Evolutionary conservation across 768 basidiomycete genomes (phyloP), one percentile per base, ranked within the genome.

Genomic region (Obba rivulosa): DNA sequence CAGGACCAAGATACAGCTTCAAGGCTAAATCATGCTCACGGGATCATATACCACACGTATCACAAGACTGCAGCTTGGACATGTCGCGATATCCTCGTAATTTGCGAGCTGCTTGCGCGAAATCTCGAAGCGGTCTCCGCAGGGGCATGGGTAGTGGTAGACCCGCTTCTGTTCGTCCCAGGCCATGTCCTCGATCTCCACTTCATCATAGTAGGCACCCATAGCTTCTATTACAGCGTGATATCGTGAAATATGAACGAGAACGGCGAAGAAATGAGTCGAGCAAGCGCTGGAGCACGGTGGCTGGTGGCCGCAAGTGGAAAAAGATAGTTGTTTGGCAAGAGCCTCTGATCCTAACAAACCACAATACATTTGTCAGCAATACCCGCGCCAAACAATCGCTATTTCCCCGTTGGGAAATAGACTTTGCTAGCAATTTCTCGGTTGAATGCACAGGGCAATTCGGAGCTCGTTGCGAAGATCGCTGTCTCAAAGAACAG

Each of bases 51-150:
- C 79, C 37, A 98, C 87, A 47, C 95, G 73, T 43, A 98, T 91
- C 25, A 97, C 77, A 20, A 98, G 73, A 55, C 91, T 94, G 59
- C 96, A 99, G 64, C 91, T 94, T 0, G 96, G 96, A 71, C 96
- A 98, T 43, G 80, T 93, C 20, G 94, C 95, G 40, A 94, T 81
- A 63, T 98, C 96, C 59, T 97, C 96, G 47, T 81, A 96, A 56
- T 92, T 74, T 39, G 81, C 78, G 8, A 97, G 80, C 67, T 97
- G 92, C 53, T 72, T 70, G 57, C 86, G 80, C 24, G 87, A 81
- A 56, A 98, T 97, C 67, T 98, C 95, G 70, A 98, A 99, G 36
- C 94, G 83, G 69, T 99, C 95, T 8, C 95, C 95, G 61, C 95
- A 98, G 1, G 95, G 94, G 62, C 93, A 99, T 0, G 94, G 95